Conservation (phyloP, 2,329 filamentous ascomycete species). For the Cladosporium sp. region DNA sequence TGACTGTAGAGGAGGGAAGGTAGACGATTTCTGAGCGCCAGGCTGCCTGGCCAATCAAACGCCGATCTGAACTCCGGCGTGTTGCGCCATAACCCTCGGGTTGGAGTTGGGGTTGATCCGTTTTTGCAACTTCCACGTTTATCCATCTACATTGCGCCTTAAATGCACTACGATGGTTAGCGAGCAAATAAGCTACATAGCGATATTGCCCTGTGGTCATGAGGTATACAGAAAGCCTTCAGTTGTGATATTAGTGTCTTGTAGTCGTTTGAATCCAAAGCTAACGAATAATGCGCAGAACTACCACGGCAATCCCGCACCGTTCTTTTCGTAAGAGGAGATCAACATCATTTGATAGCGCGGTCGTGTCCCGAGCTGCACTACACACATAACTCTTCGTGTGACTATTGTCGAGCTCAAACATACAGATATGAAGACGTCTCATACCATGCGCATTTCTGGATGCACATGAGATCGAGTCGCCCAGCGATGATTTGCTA, state of each 20-base stretch:
- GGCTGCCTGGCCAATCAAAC: not conserved
- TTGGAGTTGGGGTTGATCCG: not conserved
- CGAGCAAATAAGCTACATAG: not conserved
- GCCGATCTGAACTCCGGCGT: too few relatives aligned
- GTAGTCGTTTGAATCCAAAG: not conserved
- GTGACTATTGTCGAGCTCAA: not conserved
- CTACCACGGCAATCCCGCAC: not conserved
- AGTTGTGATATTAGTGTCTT: not conserved
- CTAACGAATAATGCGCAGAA: not conserved
- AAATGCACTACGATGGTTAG: not conserved
- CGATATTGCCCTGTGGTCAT: not conserved
- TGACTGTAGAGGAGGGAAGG: too few relatives aligned
- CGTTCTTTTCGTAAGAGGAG: not conserved
- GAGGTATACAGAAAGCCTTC: not conserved
- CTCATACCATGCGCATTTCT: not conserved
- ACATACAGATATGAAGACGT: not conserved
- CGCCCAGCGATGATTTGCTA: not conserved
- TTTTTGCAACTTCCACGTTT: not conserved
- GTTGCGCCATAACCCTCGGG: too few relatives aligned
- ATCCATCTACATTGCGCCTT: not conserved
- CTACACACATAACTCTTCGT: not conserved
- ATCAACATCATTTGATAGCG: not conserved
- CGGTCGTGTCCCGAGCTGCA: not conserved
- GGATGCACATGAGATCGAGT: not conserved
- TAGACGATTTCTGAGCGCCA: too few relatives aligned